phyloP scores from a whole-genome alignment of 192 early-diverging fungal species.

The Oehlia diaphana region DNA sequence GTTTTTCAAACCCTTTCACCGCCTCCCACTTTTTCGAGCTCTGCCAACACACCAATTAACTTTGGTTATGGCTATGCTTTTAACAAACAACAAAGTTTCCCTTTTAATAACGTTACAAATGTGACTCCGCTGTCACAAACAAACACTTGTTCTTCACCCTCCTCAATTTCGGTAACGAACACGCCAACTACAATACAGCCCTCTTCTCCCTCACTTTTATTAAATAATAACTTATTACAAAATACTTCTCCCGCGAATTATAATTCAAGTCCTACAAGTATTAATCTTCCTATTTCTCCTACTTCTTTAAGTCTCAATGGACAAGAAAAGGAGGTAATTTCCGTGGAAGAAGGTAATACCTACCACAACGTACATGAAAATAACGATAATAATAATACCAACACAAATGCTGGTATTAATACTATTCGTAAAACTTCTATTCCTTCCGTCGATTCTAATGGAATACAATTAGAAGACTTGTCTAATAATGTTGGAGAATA shows the following conservation, averaged over 20 bases:
- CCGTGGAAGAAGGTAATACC: background rate
- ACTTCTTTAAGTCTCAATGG: background rate
- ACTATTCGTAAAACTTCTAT: background rate
- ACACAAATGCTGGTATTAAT: background rate
- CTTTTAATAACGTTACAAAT: background rate
- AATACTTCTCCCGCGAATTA: background rate
- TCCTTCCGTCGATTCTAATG: background rate
- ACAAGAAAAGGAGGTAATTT: background rate
- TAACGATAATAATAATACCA: background rate
- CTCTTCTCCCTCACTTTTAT: background rate
- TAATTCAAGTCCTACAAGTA: background rate
- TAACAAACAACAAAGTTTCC: background rate
- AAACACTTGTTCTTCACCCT: background rate
- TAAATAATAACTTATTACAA: background rate
- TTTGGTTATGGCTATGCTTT: background rate
- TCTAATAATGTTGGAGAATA: background rate
- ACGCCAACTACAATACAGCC: constrained; percentile 1
- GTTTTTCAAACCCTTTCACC: background rate
- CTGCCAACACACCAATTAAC: background rate
- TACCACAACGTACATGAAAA: background rate
- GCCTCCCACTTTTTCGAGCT: background rate
- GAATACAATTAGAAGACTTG: background rate
- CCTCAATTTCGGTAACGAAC: background rate
- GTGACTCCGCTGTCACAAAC: background rate
- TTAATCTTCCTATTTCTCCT: background rate